Evolutionary conservation across 352 stramenopile genomes (phyloP).

Genomic region (Phytophthora fragariae): DNA sequence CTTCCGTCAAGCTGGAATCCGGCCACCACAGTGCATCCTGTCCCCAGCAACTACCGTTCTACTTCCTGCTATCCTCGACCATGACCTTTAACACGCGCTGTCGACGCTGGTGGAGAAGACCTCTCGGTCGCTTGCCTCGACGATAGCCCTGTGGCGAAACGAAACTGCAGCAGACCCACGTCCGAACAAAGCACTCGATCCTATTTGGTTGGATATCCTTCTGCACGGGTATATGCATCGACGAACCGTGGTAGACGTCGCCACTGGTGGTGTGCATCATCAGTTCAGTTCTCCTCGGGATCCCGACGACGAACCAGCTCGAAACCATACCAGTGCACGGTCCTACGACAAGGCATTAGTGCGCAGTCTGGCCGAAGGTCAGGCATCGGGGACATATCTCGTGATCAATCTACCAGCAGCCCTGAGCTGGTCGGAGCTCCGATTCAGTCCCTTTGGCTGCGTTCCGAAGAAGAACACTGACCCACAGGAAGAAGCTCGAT

Average conservation of each 20-base stretch:
- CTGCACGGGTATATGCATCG: background rate
- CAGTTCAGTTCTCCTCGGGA: background rate
- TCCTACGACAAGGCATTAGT: background rate
- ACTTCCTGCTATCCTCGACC: background rate
- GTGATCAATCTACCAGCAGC: background rate
- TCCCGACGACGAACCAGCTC: background rate
- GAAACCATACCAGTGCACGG: background rate
- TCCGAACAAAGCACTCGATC: background rate
- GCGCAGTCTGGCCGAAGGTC: background rate
- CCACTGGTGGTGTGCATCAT: background rate
- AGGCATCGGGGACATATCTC: background rate
- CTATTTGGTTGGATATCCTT: background rate
- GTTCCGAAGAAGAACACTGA: background rate
- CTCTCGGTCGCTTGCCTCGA: background rate
- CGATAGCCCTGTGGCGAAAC: no score
- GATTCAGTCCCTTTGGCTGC: background rate
- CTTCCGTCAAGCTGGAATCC: background rate
- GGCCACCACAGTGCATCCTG: background rate
- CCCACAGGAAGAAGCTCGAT: background rate
- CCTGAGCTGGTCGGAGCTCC: background rate
- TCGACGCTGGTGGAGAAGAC: background rate
- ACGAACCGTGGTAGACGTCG: background rate
- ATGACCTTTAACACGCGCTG: background rate
- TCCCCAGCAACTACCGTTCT: background rate
- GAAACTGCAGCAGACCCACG: background rate